A percentile compares a stretch with the other conserved stretches of the same genome.
These are phyloP conservation scores for Monilinia fructigena DNA, from an alignment of 2,329 filamentous ascomycete genomes.

Conservation along the genomic window DNA sequence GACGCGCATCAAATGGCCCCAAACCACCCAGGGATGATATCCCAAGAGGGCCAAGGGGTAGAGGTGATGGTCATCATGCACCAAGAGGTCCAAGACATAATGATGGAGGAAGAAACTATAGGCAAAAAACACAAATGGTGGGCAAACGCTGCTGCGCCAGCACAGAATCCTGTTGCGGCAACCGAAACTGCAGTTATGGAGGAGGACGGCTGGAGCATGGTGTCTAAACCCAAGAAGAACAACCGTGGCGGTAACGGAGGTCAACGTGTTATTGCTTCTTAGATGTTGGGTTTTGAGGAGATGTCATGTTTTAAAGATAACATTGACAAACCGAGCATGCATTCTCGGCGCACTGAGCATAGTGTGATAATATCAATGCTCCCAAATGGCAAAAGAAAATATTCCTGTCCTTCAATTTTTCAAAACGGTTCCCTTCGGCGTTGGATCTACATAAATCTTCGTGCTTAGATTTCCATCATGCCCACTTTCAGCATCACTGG, in stretches of 20 bases:
- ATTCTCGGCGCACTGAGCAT: slow-evolving; percentile 24
- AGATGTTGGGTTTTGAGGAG: slow-evolving; percentile 23
- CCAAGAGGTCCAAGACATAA: slow-evolving; percentile 36
- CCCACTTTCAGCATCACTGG: slow-evolving; percentile 28
- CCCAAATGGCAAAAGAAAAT: slow-evolving; percentile 17
- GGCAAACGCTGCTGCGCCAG: slow-evolving; percentile 46
- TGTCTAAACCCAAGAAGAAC: slow-evolving; percentile 44
- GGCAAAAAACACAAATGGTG: slow-evolving; percentile 42
- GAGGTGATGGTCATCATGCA: slow-evolving; percentile 41
- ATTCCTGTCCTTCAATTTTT: slow-evolving; percentile 12
- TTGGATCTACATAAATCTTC: slow-evolving; percentile 36
- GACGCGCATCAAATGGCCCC: slow-evolving; percentile 49
- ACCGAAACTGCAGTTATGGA: slow-evolving; percentile 46
- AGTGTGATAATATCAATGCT: slow-evolving; percentile 19
- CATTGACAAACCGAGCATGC: slow-evolving; percentile 23
- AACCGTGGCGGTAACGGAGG: slow-evolving; percentile 40
- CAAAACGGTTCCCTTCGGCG: slow-evolving; percentile 26
- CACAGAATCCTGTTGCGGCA: slow-evolving; percentile 41
- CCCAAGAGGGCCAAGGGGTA: slow-evolving; percentile 45
- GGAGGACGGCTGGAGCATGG: slow-evolving; percentile 66
- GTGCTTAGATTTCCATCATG: slow-evolving; percentile 36
- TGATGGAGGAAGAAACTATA: slow-evolving; percentile 33
- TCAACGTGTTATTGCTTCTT: slow-evolving; percentile 40
- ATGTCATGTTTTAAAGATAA: slow-evolving; percentile 16
- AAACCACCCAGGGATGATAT: slow-evolving; percentile 42